Conservation (phyloP, 768 basidiomycete species). For the Phanerodontia chrysosporium region DNA sequence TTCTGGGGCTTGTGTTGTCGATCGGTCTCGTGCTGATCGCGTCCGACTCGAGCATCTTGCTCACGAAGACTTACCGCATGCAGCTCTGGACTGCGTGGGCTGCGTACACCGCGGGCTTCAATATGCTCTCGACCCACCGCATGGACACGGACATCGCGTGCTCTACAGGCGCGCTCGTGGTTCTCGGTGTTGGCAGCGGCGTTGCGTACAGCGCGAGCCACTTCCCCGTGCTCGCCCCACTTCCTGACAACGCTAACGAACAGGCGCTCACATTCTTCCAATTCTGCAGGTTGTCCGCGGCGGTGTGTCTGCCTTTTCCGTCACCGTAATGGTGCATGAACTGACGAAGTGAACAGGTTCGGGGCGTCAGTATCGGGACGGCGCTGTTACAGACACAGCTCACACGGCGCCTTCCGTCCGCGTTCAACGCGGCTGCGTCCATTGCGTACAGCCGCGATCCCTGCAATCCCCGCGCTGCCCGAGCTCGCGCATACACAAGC, state of each 20-base stretch:
- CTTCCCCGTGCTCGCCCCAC: slow-evolving; percentile 30
- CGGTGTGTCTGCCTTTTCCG: slow-evolving; percentile 5
- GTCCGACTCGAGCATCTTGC: not conserved
- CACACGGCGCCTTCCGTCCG: slow-evolving; percentile 17
- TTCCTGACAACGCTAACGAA: slow-evolving; percentile 24
- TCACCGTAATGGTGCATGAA: not conserved
- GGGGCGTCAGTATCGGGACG: slow-evolving; percentile 9
- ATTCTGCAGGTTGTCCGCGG: slow-evolving; percentile 13
- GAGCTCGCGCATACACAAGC: slow-evolving; percentile 16
- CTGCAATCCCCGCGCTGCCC: slow-evolving; percentile 16
- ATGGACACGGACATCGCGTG: slow-evolving; percentile 4
- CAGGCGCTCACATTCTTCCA: slow-evolving; percentile 25
- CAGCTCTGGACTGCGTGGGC: slow-evolving; percentile 4
- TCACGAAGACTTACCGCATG: not conserved
- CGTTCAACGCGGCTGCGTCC: not conserved
- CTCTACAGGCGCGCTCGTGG: slow-evolving; percentile 3
- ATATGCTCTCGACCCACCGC: not conserved
- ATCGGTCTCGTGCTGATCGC: not conserved
- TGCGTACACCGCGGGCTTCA: not conserved
- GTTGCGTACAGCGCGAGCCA: slow-evolving; percentile 20
- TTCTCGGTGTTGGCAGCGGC: slow-evolving; percentile 24
- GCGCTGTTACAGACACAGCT: slow-evolving; percentile 12
- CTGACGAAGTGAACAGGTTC: not conserved
- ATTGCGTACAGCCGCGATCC: slow-evolving; percentile 17
- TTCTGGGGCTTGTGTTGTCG: not conserved